Conservation (phyloP, 768 basidiomycete genomes). For the Grammothele lineata region DNA sequence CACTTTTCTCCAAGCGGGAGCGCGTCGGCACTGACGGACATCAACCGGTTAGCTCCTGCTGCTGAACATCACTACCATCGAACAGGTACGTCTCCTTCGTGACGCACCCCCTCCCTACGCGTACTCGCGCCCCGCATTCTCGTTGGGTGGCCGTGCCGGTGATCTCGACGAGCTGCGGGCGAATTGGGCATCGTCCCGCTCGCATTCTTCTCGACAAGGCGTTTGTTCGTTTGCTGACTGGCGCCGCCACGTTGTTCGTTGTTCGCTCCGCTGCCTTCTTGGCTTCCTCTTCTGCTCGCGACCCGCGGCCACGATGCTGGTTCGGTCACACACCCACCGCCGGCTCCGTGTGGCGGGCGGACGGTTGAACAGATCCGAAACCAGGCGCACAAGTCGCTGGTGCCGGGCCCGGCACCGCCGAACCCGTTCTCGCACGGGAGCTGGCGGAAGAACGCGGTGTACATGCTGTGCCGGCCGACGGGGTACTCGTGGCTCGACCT, state of each 20-base stretch:
- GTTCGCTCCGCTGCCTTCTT: no score
- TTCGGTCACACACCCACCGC: no score
- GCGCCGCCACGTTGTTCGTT: no score
- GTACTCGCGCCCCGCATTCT: no score
- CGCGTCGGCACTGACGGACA: not conserved
- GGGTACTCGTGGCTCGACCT: constrained; percentile 80
- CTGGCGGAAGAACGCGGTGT: constrained; percentile 69
- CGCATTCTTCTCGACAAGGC: no score
- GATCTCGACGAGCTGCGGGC: not conserved
- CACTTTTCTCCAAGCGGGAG: not conserved
- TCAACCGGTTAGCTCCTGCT: constrained; percentile 55
- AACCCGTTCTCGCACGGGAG: constrained; percentile 87
- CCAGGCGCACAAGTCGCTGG: constrained; percentile 70
- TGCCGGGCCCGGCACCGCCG: constrained; percentile 59
- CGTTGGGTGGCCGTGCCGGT: no score
- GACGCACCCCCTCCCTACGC: not conserved
- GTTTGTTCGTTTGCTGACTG: no score
- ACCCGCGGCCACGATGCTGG: no score
- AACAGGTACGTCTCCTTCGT: constrained; percentile 59
- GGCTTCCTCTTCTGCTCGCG: no score
- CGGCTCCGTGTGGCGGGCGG: no score
- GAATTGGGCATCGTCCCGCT: not conserved
- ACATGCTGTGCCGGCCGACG: constrained; percentile 75
- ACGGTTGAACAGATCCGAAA: constrained; percentile 82
- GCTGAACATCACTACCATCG: constrained; percentile 92